Conservation (phyloP, 257 asterid species). For the Solanum sejunctum region DNA sequence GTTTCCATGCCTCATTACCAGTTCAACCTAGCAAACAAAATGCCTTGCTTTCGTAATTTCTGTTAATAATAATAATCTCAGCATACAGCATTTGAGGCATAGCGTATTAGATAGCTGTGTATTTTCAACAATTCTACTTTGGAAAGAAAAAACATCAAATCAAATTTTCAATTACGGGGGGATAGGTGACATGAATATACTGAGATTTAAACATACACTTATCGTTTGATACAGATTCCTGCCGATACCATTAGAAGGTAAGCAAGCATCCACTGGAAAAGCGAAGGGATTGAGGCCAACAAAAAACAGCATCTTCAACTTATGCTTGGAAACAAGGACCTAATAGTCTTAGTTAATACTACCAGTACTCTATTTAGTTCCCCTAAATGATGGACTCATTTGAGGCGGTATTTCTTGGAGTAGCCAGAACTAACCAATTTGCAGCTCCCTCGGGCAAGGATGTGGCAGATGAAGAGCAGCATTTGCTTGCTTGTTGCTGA, state of each 20-base stretch:
- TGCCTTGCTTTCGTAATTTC: background rate
- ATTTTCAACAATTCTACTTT: background rate
- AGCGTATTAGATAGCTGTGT: background rate
- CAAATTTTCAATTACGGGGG: background rate
- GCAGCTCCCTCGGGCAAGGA: conserved; percentile 22
- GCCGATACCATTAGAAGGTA: background rate
- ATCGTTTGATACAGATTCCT: background rate
- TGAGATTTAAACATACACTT: background rate
- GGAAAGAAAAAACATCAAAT: background rate
- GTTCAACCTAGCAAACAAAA: background rate
- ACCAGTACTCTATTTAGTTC: background rate
- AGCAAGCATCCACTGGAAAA: background rate
- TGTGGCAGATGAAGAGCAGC: conserved; percentile 29
- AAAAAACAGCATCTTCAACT: background rate
- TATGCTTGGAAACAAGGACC: background rate
- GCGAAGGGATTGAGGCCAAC: background rate
- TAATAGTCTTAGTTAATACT: background rate
- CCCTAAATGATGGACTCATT: conserved; percentile 25
- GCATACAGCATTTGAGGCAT: background rate
- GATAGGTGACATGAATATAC: background rate
- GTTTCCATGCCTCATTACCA: background rate
- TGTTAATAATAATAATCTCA: background rate
- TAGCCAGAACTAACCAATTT: conserved; percentile 58
- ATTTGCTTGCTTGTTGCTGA: conserved; percentile 10
- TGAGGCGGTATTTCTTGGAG: conserved; percentile 32